phyloP scores from a whole-genome alignment of 441 rosid genomes.

The Populus hybrid region DNA sequence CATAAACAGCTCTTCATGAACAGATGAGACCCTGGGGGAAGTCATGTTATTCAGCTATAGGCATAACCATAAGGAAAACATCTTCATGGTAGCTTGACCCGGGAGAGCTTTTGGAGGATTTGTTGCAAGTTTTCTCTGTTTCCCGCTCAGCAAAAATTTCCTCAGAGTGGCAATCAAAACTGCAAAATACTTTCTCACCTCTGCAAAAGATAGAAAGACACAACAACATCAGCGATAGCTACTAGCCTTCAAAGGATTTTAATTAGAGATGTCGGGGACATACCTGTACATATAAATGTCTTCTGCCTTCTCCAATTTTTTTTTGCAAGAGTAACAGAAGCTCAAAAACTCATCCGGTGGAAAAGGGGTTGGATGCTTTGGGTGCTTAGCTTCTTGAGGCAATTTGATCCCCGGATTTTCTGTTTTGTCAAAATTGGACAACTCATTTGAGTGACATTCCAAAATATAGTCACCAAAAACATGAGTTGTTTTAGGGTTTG shows the following conservation, averaged over 20 bases:
- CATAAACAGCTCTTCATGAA: slow-evolving; percentile 60
- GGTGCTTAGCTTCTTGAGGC: slow-evolving; percentile 17
- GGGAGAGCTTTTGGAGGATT: slow-evolving; percentile 17
- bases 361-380: slow-evolving; percentile 15
- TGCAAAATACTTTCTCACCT: slow-evolving; percentile 85
- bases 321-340: slow-evolving; percentile 69
- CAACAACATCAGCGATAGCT: neutral
- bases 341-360: slow-evolving; percentile 51
- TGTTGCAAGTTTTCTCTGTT: slow-evolving; percentile 29
- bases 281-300: slow-evolving; percentile 87
- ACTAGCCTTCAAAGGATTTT: neutral
- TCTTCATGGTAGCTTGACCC: slow-evolving; percentile 23
- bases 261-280: neutral
- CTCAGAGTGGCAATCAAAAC: slow-evolving; percentile 49
- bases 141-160: slow-evolving; percentile 61
- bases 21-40: slow-evolving; percentile 22
- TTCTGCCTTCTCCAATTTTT: slow-evolving; percentile 52
- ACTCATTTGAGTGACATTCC: slow-evolving; percentile 44
- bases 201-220: slow-evolving; percentile 38
- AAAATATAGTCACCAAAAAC: slow-evolving; percentile 73
- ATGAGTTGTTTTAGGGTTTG: slow-evolving; percentile 78
- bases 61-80: slow-evolving; percentile 30
- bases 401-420: slow-evolving; percentile 16
- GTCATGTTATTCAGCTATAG: neutral
- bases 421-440: slow-evolving; percentile 21